Conservation (phyloP, 257 asterid genomes). For the Solanum chilense region DNA sequence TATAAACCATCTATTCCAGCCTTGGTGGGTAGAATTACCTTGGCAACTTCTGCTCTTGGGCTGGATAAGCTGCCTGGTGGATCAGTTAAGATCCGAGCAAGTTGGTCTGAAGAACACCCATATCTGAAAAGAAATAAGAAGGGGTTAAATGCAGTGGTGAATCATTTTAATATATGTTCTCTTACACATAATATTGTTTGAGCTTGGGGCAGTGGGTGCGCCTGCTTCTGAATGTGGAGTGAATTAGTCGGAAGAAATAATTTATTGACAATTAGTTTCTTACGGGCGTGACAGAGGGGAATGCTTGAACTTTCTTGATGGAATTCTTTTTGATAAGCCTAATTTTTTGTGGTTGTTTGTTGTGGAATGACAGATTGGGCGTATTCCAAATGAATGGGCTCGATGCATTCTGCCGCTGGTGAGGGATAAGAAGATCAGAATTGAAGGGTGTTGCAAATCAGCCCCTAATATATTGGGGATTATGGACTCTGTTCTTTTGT, state of each 20-base stretch:
- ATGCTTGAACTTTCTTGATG: background rate
- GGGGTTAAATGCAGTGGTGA: background rate
- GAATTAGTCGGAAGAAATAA: background rate
- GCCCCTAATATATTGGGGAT: conserved; percentile 74
- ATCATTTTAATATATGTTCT: background rate
- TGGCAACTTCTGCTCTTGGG: too few species aligned
- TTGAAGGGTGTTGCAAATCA: conserved; percentile 66
- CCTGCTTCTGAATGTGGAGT: background rate
- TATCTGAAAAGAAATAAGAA: background rate
- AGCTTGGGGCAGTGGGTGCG: background rate
- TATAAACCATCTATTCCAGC: background rate
- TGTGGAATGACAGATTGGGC: conserved; percentile 64
- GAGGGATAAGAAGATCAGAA: conserved; percentile 56
- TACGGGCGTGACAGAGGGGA: background rate
- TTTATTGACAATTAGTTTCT: background rate
- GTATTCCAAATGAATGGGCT: conserved; percentile 97
- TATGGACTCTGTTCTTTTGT: conserved; percentile 72
- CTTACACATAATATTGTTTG: background rate
- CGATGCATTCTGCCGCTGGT: conserved; percentile 85
- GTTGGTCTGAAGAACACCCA: background rate
- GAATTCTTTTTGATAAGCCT: background rate
- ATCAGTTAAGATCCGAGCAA: background rate
- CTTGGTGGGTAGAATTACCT: background rate
- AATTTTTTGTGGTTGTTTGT: background rate
- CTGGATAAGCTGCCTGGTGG: background rate